Evolutionary conservation across 2,329 filamentous ascomycete genomes (phyloP).

Genomic region (Phoma sp.): DNA sequence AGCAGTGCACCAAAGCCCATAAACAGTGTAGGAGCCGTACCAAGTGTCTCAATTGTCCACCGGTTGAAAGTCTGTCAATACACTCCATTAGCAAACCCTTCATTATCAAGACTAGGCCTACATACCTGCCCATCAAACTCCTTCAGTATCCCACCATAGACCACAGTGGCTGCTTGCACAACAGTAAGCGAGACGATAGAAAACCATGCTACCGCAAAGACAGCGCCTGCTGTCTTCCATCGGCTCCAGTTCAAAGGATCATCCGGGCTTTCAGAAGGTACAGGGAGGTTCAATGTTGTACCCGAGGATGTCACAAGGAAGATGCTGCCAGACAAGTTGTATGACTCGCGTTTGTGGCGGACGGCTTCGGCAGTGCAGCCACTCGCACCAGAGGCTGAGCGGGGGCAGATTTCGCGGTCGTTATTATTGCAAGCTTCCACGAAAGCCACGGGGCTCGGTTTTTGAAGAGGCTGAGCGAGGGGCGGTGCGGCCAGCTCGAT

Average conservation of each 20-base stretch:
- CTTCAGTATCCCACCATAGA: slow-evolving; percentile 19
- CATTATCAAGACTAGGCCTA: not conserved
- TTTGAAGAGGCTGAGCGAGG: slow-evolving; percentile 18
- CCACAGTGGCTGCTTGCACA: slow-evolving; percentile 29
- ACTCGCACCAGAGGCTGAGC: not conserved
- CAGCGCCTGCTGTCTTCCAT: slow-evolving; percentile 30
- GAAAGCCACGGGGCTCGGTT: slow-evolving; percentile 19
- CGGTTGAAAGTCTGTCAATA: slow-evolving; percentile 25
- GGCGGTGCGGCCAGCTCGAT: slow-evolving; percentile 26
- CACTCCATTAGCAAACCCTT: not conserved
- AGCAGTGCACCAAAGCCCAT: slow-evolving; percentile 48
- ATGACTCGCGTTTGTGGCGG: slow-evolving; percentile 34
- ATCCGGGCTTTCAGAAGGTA: slow-evolving; percentile 32
- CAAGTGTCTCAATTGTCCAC: slow-evolving; percentile 36
- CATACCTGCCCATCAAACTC: slow-evolving; percentile 27
- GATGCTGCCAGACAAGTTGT: slow-evolving; percentile 32
- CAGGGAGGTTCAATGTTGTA: slow-evolving; percentile 30
- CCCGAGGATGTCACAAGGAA: slow-evolving; percentile 36
- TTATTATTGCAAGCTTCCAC: not conserved
- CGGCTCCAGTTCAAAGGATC: slow-evolving; percentile 37
- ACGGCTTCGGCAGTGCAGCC: not conserved
- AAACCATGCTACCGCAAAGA: slow-evolving; percentile 25
- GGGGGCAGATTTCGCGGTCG: not conserved
- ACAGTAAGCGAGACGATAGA: slow-evolving; percentile 24
- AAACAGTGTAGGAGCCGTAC: slow-evolving; percentile 42